Base-by-base conservation (phyloP, 2,329 filamentous ascomycete genomes). In the Paradendryphiella salina region DNA sequence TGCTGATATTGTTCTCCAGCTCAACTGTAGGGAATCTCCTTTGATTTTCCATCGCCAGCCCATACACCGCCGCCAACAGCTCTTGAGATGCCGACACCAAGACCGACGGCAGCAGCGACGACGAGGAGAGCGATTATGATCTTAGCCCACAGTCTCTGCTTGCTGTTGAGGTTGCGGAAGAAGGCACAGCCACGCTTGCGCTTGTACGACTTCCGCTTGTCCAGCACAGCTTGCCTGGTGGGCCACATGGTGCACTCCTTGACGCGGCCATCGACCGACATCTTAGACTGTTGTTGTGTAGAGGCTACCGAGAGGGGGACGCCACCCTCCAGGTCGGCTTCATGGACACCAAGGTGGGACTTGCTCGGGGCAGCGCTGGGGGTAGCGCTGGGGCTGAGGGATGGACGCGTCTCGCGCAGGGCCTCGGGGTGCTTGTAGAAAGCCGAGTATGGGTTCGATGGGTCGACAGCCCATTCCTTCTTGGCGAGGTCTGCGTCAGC, bases 221-320 rank as follows among this genome's bases (percentile, higher is more conserved):
- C 72, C 60, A 75, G 68, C 49, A 80, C 72, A 26, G 77, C 76
- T 64, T 77, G 73, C 57, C 74, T 73, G 34, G 76, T 76, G 6
- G 78, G 78, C 78, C 78, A 80, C 76, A 80, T 79, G 57, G 73
- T 76, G 73, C 77, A 79, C 53, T 80, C 78, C 63, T 78, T 77
- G 58, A 64, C 60, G 45, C 71, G 64, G 45, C 69, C 73, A 54
- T 77, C 75, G 54, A 78, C 69, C 20, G 66, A 71, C 46, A 70
- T 54, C 56, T 75, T 76, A 53, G 67, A 69, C 23, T 64, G 67
- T 60, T 66, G 67, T 60, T 72, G 65, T 62, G 60, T 77, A 61
- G 72, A 75, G 54, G 71, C 71, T 15, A 71, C 55, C 9, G 67
- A 67, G 32, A 73, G 67, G 10, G 66, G 74, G 54, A 54, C 40